A percentile compares a stretch with the other conserved stretches of the same genome.
These are phyloP conservation scores for Hamamelis virginiana DNA, from an alignment of 164 flowering plant species.

Conservation along the genomic window DNA sequence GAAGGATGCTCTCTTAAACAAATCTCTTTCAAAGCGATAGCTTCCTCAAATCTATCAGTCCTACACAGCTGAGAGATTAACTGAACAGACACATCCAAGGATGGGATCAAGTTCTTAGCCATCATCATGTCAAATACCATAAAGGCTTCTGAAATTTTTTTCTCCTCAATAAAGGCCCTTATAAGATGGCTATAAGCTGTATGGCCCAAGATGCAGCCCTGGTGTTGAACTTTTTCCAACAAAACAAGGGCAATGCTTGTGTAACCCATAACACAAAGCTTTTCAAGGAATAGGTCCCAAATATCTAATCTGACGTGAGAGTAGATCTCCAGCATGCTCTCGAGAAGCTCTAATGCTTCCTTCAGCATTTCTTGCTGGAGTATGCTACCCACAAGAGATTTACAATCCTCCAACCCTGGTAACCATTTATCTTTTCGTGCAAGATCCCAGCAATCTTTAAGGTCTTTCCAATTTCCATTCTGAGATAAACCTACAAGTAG, in stretches of 20 bases:
- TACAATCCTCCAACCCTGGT: conserved; percentile 42
- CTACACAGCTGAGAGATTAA: conserved; percentile 52
- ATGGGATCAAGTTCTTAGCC: conserved; percentile 30
- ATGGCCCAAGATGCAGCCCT: conserved; percentile 32
- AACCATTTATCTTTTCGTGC: conserved; percentile 56
- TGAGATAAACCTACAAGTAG: conserved; percentile 46
- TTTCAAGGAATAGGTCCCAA: conserved; percentile 39
- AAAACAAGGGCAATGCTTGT: conserved; percentile 39
- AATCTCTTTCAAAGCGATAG: conserved; percentile 40
- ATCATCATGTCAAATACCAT: conserved; percentile 39
- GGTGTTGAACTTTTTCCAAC: conserved; percentile 39
- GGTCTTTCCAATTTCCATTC: conserved; percentile 32
- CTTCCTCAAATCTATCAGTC: conserved; percentile 33
- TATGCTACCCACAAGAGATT: conserved; percentile 40
- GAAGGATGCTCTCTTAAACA: conserved; percentile 30
- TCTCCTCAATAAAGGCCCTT: conserved; percentile 56
- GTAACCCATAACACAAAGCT: conserved; percentile 47
- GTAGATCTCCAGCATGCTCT: conserved; percentile 31
- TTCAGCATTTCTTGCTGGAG: conserved; percentile 41
- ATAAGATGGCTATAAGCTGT: conserved; percentile 44
- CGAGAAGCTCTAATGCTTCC: conserved; percentile 57
- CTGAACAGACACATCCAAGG: conserved; percentile 30
- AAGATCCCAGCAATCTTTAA: conserved; percentile 41
- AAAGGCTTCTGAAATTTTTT: conserved; percentile 45
- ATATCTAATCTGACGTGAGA: conserved; percentile 30